Evolutionary conservation across 2,329 filamentous ascomycete species (phyloP).

Genomic region (Exophiala dermatitidis): DNA sequence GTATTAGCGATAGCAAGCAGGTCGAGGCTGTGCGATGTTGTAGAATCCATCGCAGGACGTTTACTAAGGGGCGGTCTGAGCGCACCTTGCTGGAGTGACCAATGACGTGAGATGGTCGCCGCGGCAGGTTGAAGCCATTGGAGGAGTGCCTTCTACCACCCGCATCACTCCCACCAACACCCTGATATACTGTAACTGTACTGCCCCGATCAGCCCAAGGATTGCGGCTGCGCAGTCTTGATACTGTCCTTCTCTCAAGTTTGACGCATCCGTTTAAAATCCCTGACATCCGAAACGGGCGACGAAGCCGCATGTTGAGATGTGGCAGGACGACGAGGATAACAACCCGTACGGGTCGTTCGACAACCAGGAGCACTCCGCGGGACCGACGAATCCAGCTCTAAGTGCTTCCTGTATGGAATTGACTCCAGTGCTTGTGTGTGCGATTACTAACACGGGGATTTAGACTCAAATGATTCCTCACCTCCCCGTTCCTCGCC

Average conservation of each 20-base stretch:
- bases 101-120: conserved; percentile 13
- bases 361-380: conserved; percentile 61
- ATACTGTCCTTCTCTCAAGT: not conserved
- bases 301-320: conserved; percentile 38
- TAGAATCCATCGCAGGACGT: not conserved
- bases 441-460: conserved; percentile 4
- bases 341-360: conserved; percentile 98
- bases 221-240: too few relatives aligned
- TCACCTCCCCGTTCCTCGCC: conserved; percentile 62
- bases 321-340: conserved; percentile 96
- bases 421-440: not conserved
- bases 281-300: not conserved
- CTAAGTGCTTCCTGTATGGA: conserved; percentile 15
- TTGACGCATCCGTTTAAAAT: too few relatives aligned
- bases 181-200: not conserved
- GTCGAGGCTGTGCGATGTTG: not conserved
- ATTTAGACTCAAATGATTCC: conserved; percentile 53
- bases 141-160: conserved; percentile 3
- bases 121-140: conserved; percentile 2
- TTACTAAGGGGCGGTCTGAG: not conserved
- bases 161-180: not conserved
- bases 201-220: too few relatives aligned
- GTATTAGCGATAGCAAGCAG: too few relatives aligned
- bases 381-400: conserved; percentile 11
- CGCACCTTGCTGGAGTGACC: not conserved